phyloP scores from a whole-genome alignment of 108 stramenopile species.

The Mayamaea pseudoterrestris region DNA sequence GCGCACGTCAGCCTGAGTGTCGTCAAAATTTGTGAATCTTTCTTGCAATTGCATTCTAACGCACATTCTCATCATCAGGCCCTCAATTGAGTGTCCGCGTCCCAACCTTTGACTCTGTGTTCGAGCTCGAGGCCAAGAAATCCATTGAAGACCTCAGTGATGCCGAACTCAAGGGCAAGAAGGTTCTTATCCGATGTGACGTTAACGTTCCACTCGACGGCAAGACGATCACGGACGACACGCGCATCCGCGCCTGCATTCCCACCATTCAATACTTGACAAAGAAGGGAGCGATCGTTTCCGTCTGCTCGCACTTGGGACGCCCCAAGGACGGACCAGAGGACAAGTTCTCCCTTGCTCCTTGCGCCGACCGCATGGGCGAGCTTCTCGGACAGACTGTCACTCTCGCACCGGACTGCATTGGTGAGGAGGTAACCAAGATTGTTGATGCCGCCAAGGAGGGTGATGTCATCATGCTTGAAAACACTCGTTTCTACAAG shows the following conservation, averaged over 20 bases:
- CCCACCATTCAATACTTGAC: constrained; percentile 98
- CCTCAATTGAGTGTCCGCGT: constrained; percentile 48
- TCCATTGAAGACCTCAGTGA: constrained; percentile 89
- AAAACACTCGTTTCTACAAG: constrained; percentile 99
- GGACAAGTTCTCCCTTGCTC: constrained; percentile 97
- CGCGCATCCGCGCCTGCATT: constrained; percentile 96
- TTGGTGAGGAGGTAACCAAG: constrained; percentile 86
- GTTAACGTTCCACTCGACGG: constrained; percentile 97
- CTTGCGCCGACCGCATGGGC: constrained; percentile 90
- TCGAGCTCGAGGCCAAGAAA: constrained; percentile 88
- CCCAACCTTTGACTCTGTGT: constrained; percentile 19
- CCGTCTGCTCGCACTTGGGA: constrained; percentile 98
- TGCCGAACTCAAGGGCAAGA: constrained; percentile 92
- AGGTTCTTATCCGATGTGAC: constrained; percentile 94
- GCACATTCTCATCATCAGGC: neutral
- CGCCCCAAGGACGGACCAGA: constrained; percentile 95
- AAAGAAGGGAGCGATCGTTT: constrained; percentile 94
- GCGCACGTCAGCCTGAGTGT: neutral
- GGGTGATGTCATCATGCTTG: constrained; percentile 96
- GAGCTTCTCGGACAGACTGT: constrained; percentile 90
- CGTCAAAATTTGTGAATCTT: too few relatives aligned
- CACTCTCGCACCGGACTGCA: constrained; percentile 93
- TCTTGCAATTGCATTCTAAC: neutral
- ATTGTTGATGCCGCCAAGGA: constrained; percentile 70
- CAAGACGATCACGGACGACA: constrained; percentile 97